phyloP scores from a whole-genome alignment of 441 rosid species.

The Metrosideros polymorpha region DNA sequence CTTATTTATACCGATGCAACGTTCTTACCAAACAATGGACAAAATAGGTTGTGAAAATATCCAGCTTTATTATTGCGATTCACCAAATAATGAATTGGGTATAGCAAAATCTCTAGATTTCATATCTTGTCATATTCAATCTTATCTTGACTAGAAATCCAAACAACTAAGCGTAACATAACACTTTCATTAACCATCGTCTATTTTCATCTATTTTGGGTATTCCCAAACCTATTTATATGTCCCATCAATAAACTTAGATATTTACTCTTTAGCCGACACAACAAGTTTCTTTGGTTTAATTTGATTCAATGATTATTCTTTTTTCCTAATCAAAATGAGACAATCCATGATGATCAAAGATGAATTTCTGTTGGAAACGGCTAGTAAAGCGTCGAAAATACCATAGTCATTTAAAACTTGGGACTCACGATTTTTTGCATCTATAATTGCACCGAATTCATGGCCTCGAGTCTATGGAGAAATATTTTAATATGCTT shows the following conservation, averaged over 20 bases:
- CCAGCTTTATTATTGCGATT: too few relatives aligned
- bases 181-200: not conserved
- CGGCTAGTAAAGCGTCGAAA: not conserved
- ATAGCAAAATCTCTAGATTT: too few relatives aligned
- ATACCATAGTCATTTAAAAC: not conserved
- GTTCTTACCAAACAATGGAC: too few relatives aligned
- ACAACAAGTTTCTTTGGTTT: not conserved
- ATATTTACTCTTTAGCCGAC: not conserved
- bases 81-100: too few relatives aligned
- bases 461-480: too few relatives aligned
- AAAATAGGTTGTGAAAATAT: too few relatives aligned
- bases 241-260: not conserved
- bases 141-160: too few relatives aligned
- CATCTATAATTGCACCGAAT: not conserved
- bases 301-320: not conserved
- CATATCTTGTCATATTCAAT: too few relatives aligned
- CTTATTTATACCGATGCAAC: too few relatives aligned
- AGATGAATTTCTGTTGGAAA: not conserved
- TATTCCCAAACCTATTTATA: not conserved
- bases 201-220: not conserved
- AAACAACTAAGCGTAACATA: too few relatives aligned
- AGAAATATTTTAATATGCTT: too few relatives aligned
- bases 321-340: not conserved
- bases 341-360: not conserved
- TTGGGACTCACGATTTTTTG: not conserved